phyloP scores from a whole-genome alignment of 192 early-diverging fungal genomes.

The Chytriomyces sp. region DNA sequence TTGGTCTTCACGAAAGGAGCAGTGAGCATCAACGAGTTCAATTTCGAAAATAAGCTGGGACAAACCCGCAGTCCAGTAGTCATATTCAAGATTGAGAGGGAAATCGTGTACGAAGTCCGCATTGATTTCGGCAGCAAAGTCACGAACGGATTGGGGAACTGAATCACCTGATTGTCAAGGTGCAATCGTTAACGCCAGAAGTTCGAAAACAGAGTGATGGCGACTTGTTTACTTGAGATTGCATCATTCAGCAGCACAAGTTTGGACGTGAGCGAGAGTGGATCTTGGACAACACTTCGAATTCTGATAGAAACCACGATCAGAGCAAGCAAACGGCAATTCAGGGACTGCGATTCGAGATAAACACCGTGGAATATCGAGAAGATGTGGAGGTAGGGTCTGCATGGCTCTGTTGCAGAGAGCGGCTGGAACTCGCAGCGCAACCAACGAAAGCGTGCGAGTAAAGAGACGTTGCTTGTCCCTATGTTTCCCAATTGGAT shows the following conservation, averaged over 20 bases:
- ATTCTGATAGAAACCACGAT: too few relatives aligned
- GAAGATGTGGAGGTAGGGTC: slow-evolving; percentile 39
- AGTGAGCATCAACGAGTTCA: background rate
- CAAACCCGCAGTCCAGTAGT: slow-evolving; percentile 84
- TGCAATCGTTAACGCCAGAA: slow-evolving; percentile 9
- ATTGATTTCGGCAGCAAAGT: slow-evolving; percentile 55
- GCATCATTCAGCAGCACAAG: slow-evolving; percentile 58
- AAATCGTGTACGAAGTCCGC: slow-evolving; percentile 59
- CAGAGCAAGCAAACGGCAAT: too few relatives aligned
- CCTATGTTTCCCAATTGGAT: too few relatives aligned
- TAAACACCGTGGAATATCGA: slow-evolving; percentile 6
- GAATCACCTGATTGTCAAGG: slow-evolving; percentile 1
- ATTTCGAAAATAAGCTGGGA: background rate
- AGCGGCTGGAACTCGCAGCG: slow-evolving; percentile 65
- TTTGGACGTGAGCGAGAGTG: slow-evolving; percentile 12
- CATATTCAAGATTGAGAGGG: slow-evolving; percentile 73
- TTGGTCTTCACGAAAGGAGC: slow-evolving; percentile 65
- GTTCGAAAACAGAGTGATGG: background rate
- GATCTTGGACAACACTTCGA: too few relatives aligned
- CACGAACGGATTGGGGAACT: slow-evolving; percentile 53
- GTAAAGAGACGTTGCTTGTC: slow-evolving; percentile 57
- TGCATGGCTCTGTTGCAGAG: slow-evolving; percentile 58
- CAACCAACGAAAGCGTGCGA: slow-evolving; percentile 63
- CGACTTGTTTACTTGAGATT: slow-evolving; percentile 32
- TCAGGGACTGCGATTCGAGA: background rate